Base-by-base conservation (phyloP, 352 stramenopile species). In the Pythium chondricola region DNA sequence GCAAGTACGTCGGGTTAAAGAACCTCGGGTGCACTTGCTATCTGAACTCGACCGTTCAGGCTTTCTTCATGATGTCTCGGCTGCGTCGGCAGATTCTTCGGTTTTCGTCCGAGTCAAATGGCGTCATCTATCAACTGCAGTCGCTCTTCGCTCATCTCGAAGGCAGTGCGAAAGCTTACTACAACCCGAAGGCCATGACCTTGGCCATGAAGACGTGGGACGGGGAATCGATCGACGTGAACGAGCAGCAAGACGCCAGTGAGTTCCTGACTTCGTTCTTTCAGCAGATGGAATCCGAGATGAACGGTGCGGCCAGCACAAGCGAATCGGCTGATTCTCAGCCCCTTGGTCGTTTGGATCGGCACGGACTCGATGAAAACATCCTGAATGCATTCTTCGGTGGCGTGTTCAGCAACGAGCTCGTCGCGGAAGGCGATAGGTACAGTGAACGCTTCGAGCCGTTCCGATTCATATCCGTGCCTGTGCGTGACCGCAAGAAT, bases 11-110 rank as follows among this genome's bases (percentile, higher is more conserved):
- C 29, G 95, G 95, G 13, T 58, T 98, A 24, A 96, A 97, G 49
- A 98, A 98, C 48, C 65, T 97, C 27, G 90, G 93, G 1, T 97
- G 85, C 49, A 98, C 95, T 6, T 98, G 95, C 70, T 98, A 98
- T 53, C 58, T 98, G 60, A 98, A 98, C 64, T 94, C 78, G 20
- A 95, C 85, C 5, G 72, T 98, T 6, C 95, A 98, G 58, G 87
- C 95, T 33, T 94, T 97, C 44, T 98, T 97, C 61, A 97, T 98
- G 88, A 93, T 97, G 33, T 84, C 87, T 17, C 74, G 73, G 0
- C 95, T 98, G 31, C 80, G 90, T 18, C 79, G 77, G 8, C 83
- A 88, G 30, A 79, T 98, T 3, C 65, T 98, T 40, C 69, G 78
- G 3, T 60, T 50, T 36, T 36, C 49, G 5, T 63, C 52, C 8